Conservation (phyloP, 2,329 filamentous ascomycete genomes). For the Monosporascus sp. region DNA sequence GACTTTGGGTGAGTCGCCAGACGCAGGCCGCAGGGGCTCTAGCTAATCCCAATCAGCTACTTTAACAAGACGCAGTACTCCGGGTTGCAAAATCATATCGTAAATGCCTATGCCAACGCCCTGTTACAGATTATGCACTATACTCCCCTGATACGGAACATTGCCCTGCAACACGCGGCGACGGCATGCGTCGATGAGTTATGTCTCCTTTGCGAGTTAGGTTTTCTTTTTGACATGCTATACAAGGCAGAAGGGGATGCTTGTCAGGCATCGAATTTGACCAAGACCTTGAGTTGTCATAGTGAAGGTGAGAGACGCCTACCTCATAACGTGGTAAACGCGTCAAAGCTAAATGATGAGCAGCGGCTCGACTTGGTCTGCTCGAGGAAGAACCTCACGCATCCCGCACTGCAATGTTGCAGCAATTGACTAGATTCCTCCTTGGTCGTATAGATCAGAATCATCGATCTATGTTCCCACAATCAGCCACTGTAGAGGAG, state of each 20-base stretch:
- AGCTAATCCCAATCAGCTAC: conserved; percentile 50
- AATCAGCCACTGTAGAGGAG: conserved; percentile 64
- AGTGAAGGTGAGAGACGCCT: conserved; percentile 54
- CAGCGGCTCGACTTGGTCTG: conserved; percentile 68
- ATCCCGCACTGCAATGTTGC: conserved; percentile 74
- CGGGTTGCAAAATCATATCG: conserved; percentile 90
- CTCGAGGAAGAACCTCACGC: conserved; percentile 78
- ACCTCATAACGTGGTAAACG: background rate
- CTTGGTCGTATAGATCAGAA: conserved; percentile 76
- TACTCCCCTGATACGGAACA: conserved; percentile 79
- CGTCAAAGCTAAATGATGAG: conserved; percentile 14
- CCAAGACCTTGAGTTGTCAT: conserved; percentile 82
- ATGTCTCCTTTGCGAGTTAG: conserved; percentile 89
- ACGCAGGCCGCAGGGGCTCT: background rate
- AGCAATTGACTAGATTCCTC: conserved; percentile 79
- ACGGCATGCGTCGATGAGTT: conserved; percentile 75
- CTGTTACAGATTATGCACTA: conserved; percentile 89
- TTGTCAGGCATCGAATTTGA: conserved; percentile 91
- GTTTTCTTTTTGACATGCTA: conserved; percentile 96
- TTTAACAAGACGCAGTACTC: conserved; percentile 93
- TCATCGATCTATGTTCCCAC: conserved; percentile 61
- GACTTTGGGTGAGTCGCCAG: conserved; percentile 70
- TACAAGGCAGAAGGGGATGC: conserved; percentile 92
- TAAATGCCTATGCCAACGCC: conserved; percentile 93
- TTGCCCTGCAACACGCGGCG: conserved; percentile 83